These are phyloP conservation scores for Hypoxylon sp. DNA, from an alignment of 2,329 filamentous ascomycete species.

Conservation along the genomic window DNA sequence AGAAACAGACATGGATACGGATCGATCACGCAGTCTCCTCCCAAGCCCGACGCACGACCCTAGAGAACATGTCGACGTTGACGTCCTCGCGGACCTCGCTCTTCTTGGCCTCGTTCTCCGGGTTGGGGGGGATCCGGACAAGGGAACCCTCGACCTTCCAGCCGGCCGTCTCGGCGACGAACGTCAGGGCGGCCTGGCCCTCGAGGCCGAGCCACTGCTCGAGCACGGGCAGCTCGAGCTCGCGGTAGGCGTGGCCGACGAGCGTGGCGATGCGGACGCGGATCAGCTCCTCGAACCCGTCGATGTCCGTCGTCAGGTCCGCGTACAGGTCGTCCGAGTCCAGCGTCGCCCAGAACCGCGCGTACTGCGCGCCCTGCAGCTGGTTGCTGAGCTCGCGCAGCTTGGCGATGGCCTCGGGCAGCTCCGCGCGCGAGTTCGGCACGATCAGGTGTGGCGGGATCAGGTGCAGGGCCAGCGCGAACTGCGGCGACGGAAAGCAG, in stretches of 20 bases:
- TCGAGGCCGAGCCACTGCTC: constrained; percentile 80
- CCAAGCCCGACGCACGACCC: constrained; percentile 84
- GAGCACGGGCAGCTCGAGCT: constrained; percentile 72
- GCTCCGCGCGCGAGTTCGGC: constrained; percentile 68
- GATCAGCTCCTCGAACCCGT: constrained; percentile 94
- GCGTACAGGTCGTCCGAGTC: constrained; percentile 96
- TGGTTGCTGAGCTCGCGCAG: constrained; percentile 84
- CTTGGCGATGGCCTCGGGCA: constrained; percentile 91
- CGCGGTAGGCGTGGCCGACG: constrained; percentile 81
- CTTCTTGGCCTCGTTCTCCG: constrained; percentile 97
- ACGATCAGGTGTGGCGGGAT: constrained; percentile 84
- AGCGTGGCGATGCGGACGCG: constrained; percentile 88
- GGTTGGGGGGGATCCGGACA: constrained; percentile 86
- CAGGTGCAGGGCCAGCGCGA: constrained; percentile 91
- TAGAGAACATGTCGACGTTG: constrained; percentile 83
- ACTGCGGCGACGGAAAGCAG: constrained; percentile 95
- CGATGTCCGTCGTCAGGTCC: constrained; percentile 92
- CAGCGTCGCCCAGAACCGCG: constrained; percentile 89
- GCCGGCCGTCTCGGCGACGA: constrained; percentile 83
- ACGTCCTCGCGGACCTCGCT: constrained; percentile 96
- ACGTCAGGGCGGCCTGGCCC: constrained; percentile 74
- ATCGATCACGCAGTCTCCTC: constrained; percentile 73
- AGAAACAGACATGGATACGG: not conserved
- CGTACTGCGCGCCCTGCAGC: constrained; percentile 90
- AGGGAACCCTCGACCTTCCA: constrained; percentile 78